phyloP scores from a whole-genome alignment of 306 rosid species.

The Astragalus glycyphyllos region DNA sequence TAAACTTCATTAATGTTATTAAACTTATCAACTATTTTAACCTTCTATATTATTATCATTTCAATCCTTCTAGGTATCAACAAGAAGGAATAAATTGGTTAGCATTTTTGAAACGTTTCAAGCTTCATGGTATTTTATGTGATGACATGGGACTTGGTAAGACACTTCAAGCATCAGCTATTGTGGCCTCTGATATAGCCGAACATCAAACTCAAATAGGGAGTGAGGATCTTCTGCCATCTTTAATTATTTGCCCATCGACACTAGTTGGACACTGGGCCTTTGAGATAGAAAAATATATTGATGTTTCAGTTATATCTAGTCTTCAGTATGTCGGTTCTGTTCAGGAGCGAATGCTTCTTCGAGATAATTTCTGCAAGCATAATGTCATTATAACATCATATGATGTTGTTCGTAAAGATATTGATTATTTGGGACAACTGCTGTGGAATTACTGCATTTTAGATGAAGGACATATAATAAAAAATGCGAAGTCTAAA shows the following conservation, averaged over 20 bases:
- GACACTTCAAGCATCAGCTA: constrained; percentile 97
- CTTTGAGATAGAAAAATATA: constrained; percentile 92
- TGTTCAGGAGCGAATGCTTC: constrained; percentile 70
- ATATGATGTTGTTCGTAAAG: constrained; percentile 94
- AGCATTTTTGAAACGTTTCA: constrained; percentile 93
- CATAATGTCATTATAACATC: constrained; percentile 91
- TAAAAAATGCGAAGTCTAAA: constrained; percentile 93
- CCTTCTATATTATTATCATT: constrained; percentile 32
- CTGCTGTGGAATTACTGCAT: constrained; percentile 88
- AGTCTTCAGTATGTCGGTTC: constrained; percentile 96
- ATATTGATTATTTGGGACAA: constrained; percentile 77
- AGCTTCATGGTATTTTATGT: constrained; percentile 99
- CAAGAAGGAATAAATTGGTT: constrained; percentile 99
- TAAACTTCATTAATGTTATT: constrained; percentile 2
- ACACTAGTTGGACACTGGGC: constrained; percentile 99
- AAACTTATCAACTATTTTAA: constrained; percentile 8
- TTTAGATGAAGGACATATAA: constrained; percentile 95
- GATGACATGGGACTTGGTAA: constrained; percentile 99
- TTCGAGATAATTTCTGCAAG: constrained; percentile 72
- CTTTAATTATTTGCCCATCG: constrained; percentile 92
- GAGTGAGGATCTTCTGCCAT: constrained; percentile 61
- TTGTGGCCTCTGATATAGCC: constrained; percentile 87
- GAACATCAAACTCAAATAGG: constrained; percentile 59
- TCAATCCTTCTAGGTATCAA: constrained; percentile 74
- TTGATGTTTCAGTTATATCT: constrained; percentile 78